Evolutionary conservation across 345 rosid genomes (phyloP).

Genomic region (Euphorbia tirucalli): DNA sequence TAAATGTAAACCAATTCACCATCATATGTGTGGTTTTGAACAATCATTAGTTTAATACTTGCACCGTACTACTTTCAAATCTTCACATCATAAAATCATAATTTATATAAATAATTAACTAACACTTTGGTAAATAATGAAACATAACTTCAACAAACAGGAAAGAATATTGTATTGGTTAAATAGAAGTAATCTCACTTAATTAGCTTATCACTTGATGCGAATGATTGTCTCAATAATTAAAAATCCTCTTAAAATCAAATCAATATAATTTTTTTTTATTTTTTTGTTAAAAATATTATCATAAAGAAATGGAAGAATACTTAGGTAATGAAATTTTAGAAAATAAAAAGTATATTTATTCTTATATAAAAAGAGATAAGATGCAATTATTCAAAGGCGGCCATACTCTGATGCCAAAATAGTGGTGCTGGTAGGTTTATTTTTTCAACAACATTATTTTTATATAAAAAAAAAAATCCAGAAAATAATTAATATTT

Average conservation of each 20-base stretch:
- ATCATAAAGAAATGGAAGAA: neutral
- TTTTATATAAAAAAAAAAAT: too few relatives aligned
- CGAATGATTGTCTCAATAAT: neutral
- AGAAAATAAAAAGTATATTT: constrained; percentile 14
- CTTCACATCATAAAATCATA: neutral
- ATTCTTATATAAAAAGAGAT: neutral
- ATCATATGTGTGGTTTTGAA: too few relatives aligned
- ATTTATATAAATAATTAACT: too few relatives aligned
- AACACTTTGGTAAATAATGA: neutral
- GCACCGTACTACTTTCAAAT: neutral
- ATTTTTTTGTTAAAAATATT: too few relatives aligned
- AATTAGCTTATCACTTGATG: neutral
- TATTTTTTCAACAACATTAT: too few relatives aligned
- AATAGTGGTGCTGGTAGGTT: neutral
- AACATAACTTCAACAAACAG: constrained; percentile 1
- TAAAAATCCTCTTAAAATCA: neutral
- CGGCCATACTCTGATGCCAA: neutral
- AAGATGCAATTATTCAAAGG: constrained; percentile 9
- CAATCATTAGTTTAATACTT: neutral
- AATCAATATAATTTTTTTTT: too few relatives aligned
- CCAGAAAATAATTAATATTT: too few relatives aligned
- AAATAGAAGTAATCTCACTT: neutral
- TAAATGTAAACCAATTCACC: too few relatives aligned
- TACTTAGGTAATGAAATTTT: neutral
- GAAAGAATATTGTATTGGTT: neutral